Conservation (phyloP, 1,284 basidiomycete genomes). For the Trametes polyzona region DNA sequence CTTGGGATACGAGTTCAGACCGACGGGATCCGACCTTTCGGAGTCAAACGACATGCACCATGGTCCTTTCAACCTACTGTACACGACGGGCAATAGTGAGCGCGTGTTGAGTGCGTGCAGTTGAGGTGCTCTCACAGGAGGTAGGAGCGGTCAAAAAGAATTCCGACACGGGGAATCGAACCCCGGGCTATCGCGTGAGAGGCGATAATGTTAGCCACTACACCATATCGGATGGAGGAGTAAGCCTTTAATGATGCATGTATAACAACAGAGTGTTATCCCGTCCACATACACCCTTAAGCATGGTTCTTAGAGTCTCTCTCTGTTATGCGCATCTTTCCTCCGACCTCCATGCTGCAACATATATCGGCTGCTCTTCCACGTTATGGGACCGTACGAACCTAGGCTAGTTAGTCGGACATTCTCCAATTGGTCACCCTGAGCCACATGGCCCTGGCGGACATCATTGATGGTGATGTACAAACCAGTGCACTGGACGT, state of each 20-base stretch:
- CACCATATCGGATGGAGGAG: conserved; percentile 21
- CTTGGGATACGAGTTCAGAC: too few relatives aligned
- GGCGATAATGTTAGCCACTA: conserved; percentile 27
- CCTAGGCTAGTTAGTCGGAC: not conserved
- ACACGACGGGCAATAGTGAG: too few relatives aligned
- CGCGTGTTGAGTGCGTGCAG: too few relatives aligned
- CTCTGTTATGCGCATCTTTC: too few relatives aligned
- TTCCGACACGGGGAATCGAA: conserved; percentile 25
- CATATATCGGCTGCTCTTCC: too few relatives aligned
- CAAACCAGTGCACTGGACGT: conserved; percentile 14
- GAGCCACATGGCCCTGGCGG: not conserved
- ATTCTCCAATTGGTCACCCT: not conserved
- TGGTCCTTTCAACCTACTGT: too few relatives aligned
- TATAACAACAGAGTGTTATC: not conserved
- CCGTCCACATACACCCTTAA: not conserved
- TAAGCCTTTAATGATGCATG: not conserved
- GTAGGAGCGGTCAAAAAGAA: not conserved
- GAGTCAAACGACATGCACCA: too few relatives aligned
- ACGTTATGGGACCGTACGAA: too few relatives aligned
- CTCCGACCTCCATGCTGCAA: too few relatives aligned
- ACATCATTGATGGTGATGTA: conserved; percentile 25
- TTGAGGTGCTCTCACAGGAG: too few relatives aligned
- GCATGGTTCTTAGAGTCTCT: too few relatives aligned
- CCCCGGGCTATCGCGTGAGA: conserved; percentile 27
- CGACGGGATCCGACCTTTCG: too few relatives aligned